These are phyloP conservation scores for Schizophyllum amplum DNA, from an alignment of 1,284 basidiomycete genomes.

Conservation along the genomic window DNA sequence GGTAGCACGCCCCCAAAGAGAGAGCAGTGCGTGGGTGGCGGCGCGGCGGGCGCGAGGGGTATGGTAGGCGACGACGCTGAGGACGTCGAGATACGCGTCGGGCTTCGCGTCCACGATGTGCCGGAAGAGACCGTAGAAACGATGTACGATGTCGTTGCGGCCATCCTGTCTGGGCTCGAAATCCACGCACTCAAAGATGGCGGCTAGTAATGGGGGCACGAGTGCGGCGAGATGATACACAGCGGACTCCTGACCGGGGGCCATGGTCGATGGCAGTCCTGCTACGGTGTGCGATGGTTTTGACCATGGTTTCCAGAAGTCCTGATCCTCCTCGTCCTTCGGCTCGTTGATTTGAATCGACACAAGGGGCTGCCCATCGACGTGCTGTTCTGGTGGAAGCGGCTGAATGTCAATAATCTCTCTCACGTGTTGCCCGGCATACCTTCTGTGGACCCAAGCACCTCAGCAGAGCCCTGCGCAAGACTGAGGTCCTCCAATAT, in stretches of 20 bases:
- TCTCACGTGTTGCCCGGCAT: not conserved
- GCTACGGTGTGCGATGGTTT: not conserved
- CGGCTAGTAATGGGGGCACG: conserved; percentile 48
- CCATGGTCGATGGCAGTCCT: conserved; percentile 40
- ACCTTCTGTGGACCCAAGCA: not conserved
- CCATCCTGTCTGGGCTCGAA: conserved; percentile 22
- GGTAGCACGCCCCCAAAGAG: conserved; percentile 56
- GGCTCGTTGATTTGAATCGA: conserved; percentile 56
- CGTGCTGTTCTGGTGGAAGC: not conserved
- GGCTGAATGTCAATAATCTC: conserved; percentile 3
- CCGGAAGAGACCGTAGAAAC: conserved; percentile 49
- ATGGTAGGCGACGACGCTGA: conserved; percentile 65
- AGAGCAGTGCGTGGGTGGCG: conserved; percentile 46
- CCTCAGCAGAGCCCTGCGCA: conserved; percentile 24
- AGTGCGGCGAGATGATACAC: conserved; percentile 56
- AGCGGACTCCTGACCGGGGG: conserved; percentile 45
- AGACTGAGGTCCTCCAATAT: conserved; percentile 38
- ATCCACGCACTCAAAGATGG: conserved; percentile 49
- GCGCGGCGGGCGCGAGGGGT: conserved; percentile 40
- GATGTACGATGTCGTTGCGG: conserved; percentile 31
- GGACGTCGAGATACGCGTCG: conserved; percentile 60
- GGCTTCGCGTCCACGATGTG: conserved; percentile 53
- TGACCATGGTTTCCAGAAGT: conserved; percentile 24
- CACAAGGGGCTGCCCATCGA: conserved; percentile 23
- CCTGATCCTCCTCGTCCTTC: conserved; percentile 23